Evolutionary conservation across 169 alveolate genomes (phyloP), one percentile per base, ranked within the genome.

Genomic region (Cryptosporidium tyzzeri): DNA sequence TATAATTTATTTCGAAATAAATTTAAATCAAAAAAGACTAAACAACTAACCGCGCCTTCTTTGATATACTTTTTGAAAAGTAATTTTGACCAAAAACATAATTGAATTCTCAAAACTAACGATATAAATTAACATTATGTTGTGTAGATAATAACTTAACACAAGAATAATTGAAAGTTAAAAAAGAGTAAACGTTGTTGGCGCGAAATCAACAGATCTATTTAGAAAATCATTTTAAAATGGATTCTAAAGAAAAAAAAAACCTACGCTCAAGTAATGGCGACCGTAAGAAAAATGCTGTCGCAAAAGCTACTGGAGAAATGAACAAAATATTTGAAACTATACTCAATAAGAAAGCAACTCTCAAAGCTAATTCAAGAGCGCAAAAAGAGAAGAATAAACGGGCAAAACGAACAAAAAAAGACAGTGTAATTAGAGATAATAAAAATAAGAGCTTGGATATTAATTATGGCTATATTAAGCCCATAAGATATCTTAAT

Each of bases 401-500:
- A 33, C 29, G 18, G 37, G 7, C 14, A 10, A 16, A 53, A 58
- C 26, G 35, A 45, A 37, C 45, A 31, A 51, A 51, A 21, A 68
- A 37, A 68, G 7, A 33, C 35, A 33, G 7, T 23, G 37, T 23
- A 68, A 23, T 70, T 16, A 70, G 29, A 29, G 6, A 29, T 0
- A 44, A 16, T n/a, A 14, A 44, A n/a, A 45, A 45, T 14, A 35
- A 35, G 16, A 29, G 16, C 8, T 16, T 50, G n/a, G 31, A 50
- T 51, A 33, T 55, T 70, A 50, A 16, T 14, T 2, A 29, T n/a
- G 23, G 41, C 33, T 37, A 80, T 12, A 8, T 48, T 37, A 62
- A 33, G 16, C 89, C 89, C 2, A 23, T 80, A 33, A 80, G 89
- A 21, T 80, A 62, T 62, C 8, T 67, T 23, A 59, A 41, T 16